Evolutionary conservation across 2,329 filamentous ascomycete genomes (phyloP).

Genomic region (Pseudonectria buxi): DNA sequence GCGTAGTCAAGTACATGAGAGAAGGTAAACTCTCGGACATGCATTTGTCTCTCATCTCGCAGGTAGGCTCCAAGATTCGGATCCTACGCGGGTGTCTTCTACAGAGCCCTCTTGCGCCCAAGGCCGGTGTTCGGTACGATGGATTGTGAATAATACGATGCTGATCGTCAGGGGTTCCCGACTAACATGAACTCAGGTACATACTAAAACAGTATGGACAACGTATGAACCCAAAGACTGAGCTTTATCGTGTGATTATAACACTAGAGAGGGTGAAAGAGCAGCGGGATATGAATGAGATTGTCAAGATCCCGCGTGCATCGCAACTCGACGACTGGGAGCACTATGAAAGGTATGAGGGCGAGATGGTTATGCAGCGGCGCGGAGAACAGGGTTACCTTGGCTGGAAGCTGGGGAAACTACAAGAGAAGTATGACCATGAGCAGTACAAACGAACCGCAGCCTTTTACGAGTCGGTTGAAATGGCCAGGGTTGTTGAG

Average conservation of each 20-base stretch:
- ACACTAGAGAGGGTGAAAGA: slow-evolving; percentile 37
- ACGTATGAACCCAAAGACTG: slow-evolving; percentile 32
- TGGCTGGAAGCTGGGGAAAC: slow-evolving; percentile 33
- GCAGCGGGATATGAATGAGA: slow-evolving; percentile 36
- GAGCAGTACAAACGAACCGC: slow-evolving; percentile 22
- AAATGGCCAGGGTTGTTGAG: slow-evolving; percentile 9
- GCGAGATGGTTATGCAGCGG: slow-evolving; percentile 32
- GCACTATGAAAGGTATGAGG: slow-evolving; percentile 41
- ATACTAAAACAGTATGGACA: slow-evolving; percentile 41
- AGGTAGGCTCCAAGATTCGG: slow-evolving; percentile 43
- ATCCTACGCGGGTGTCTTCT: slow-evolving; percentile 46
- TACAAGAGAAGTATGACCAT: slow-evolving; percentile 21
- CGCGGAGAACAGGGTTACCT: slow-evolving; percentile 34
- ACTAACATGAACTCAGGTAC: slow-evolving; percentile 33
- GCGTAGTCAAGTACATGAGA: slow-evolving; percentile 37
- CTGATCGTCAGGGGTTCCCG: neutral
- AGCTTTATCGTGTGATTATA: slow-evolving; percentile 38
- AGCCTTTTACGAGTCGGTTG: slow-evolving; percentile 19
- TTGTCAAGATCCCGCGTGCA: slow-evolving; percentile 42
- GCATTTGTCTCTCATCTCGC: slow-evolving; percentile 40
- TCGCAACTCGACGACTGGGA: slow-evolving; percentile 52
- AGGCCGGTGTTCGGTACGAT: slow-evolving; percentile 49
- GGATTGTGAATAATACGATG: slow-evolving; percentile 39
- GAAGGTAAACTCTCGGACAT: slow-evolving; percentile 39
- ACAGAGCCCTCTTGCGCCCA: slow-evolving; percentile 44